phyloP scores from a whole-genome alignment of 2,329 filamentous ascomycete species.

The Colletotrichum sojae region DNA sequence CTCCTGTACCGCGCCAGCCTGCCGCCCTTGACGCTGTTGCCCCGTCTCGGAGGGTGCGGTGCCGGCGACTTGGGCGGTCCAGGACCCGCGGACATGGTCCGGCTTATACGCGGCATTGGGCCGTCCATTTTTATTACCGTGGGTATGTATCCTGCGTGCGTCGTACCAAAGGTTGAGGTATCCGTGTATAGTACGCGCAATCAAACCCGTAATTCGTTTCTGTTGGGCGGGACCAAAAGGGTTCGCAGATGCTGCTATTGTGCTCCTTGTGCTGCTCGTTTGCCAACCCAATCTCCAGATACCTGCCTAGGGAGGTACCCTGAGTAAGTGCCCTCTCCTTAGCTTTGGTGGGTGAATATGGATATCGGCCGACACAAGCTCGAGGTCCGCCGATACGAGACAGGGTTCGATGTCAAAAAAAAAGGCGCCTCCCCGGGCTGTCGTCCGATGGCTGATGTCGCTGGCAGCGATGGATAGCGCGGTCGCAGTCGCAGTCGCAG shows the following conservation, averaged over 20 bases:
- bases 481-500: slow-evolving; percentile 6
- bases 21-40: slow-evolving; percentile 33
- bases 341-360: no score
- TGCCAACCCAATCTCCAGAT: no score
- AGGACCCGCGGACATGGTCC: slow-evolving; percentile 39
- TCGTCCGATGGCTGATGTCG: slow-evolving; percentile 27
- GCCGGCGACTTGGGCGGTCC: slow-evolving; percentile 37
- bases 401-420: background rate
- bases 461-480: slow-evolving; percentile 13
- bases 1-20: slow-evolving; percentile 33
- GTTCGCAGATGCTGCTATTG: no score
- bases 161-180: no score
- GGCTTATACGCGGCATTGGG: slow-evolving; percentile 25
- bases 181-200: no score
- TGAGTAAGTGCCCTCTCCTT: no score
- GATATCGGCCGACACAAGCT: background rate
- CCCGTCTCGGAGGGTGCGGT: slow-evolving; percentile 37
- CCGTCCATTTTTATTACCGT: slow-evolving; percentile 25
- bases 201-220: no score
- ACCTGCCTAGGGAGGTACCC: no score
- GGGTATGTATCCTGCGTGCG: no score
- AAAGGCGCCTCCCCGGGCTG: slow-evolving; percentile 21
- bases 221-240: no score
- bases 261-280: no score
- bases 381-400: no score